Percentiles rank a stretch among this genome's conserved stretches.
These are phyloP conservation scores for Bromus sterilis DNA, from an alignment of 176 grass and related monocot genomes.

Conservation along the genomic window DNA sequence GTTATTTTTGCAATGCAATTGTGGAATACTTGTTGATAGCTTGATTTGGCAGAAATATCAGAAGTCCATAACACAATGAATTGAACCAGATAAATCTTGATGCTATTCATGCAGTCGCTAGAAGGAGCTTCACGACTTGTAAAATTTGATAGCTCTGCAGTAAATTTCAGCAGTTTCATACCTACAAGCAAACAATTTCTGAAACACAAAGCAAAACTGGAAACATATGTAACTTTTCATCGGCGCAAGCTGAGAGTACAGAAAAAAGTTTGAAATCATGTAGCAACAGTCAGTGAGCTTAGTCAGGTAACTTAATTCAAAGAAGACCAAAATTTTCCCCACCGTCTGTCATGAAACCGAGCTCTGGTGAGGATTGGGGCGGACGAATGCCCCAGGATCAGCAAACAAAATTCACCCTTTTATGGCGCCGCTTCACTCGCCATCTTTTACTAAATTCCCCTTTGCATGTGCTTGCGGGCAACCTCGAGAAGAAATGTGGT, in stretches of 20 bases:
- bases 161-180: not conserved
- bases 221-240: not conserved
- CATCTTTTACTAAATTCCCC: slow-evolving; percentile 55
- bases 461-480: slow-evolving; percentile 87
- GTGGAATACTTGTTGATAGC: too few species aligned
- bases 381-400: not conserved
- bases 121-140: not conserved
- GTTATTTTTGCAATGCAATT: not conserved
- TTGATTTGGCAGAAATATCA: not conserved
- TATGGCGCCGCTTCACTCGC: not conserved
- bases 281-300: not conserved
- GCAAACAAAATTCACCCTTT: not conserved
- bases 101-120: not conserved
- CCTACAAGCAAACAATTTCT: not conserved
- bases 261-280: not conserved
- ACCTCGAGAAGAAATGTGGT: slow-evolving; percentile 88
- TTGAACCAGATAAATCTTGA: not conserved
- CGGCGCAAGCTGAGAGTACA: not conserved
- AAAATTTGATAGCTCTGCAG: not conserved
- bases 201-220: not conserved
- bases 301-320: not conserved
- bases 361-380: not conserved
- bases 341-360: not conserved
- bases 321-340: not conserved
- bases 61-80: not conserved